phyloP scores from a whole-genome alignment of 2,329 filamentous ascomycete genomes.

The Scedosporium boydii region DNA sequence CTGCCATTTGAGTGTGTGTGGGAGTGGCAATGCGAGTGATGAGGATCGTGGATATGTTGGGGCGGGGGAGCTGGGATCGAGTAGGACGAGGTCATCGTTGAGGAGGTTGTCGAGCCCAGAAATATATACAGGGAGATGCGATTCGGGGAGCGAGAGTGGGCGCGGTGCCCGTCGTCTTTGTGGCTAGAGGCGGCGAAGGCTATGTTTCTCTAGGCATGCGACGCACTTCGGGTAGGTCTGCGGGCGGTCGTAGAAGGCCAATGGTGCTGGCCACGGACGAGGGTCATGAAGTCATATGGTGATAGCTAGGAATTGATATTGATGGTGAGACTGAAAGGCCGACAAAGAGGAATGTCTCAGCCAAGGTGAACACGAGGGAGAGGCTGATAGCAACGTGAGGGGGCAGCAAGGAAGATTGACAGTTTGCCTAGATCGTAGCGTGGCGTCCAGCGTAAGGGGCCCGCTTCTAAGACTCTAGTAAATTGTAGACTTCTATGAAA shows the following conservation, averaged over 20 bases:
- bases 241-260: not conserved
- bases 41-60: constrained; percentile 32
- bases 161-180: not conserved
- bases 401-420: not conserved
- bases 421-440: not conserved
- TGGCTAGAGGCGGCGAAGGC: not conserved
- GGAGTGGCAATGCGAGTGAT: constrained; percentile 4
- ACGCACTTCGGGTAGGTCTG: not conserved
- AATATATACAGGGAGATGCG: not conserved
- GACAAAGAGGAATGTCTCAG: not conserved
- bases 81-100: constrained; percentile 41
- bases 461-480: too few species aligned
- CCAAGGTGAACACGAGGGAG: not conserved
- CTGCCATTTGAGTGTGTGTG: not conserved
- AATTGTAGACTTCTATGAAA: not conserved
- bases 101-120: not conserved
- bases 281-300: not conserved
- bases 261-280: not conserved
- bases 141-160: not conserved
- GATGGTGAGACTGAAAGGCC: not conserved
- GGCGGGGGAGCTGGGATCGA: constrained; percentile 41
- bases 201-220: not conserved
- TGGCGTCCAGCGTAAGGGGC: too few species aligned
- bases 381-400: not conserved
- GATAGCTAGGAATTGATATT: not conserved